Base-by-base conservation (phyloP, 805 yeast genomes). In the Tetrapisispora nanseiensis region DNA sequence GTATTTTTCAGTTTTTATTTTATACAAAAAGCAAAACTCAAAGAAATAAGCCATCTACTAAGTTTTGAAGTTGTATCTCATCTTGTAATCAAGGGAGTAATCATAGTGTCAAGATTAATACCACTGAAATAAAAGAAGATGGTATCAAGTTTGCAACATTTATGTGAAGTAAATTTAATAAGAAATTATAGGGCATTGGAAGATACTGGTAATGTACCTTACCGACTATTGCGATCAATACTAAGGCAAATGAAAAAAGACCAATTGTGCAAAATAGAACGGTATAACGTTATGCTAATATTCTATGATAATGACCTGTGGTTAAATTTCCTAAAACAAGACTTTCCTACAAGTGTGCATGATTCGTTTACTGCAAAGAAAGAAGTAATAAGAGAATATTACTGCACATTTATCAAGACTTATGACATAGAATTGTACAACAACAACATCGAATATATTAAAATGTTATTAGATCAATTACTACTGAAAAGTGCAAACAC, bases 241-340 rank as follows among this genome's bases (percentile, higher is more conserved):
- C 47, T 67, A 19, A 41, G 47, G 30, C 57, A 59, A 39, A 50
- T 62, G 12, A 56, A 54, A 13, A 39, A 55, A 8, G 57, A 56
- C 10, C 72, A 66, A 35, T 39, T 68, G 11, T 41, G 48, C 22
- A 56, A 51, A 19, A 39, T 66, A 9, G 72, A 68, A 43, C 38
- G 41, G 19, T 43, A 39, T 3, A 66, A 65, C 43, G 61, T 62
- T 0, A 44, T 49, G 18, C 51, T 62, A 21, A 48, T 66, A 1
- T 55, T 68, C 34, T 70, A 68, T 30, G 71, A 67, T 48, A 69
- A 65, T 37, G 59, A 59, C 10, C 43, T 63, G 2, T 68, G 72
- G 72, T 42, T 42, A 3, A 42, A 48, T 2, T 43, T 62, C 19
- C 36, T 68, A 7, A 52, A 50, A 37, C 52, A 46, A 30, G 65